phyloP scores from a whole-genome alignment of 2,329 filamentous ascomycete genomes.

The Seiridium cupressi region DNA sequence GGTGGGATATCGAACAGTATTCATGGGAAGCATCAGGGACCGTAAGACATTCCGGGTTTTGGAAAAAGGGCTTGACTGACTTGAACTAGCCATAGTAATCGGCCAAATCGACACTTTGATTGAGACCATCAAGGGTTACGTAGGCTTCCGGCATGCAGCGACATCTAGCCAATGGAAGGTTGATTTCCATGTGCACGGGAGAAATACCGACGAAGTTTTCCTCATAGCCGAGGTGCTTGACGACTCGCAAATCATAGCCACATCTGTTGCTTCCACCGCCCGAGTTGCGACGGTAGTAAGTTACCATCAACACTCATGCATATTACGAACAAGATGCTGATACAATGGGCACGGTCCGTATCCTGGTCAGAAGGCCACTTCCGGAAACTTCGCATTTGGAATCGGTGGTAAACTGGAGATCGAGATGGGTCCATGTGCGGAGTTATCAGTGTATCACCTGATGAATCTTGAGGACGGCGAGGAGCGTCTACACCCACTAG shows the following conservation, averaged over 20 bases:
- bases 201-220: constrained; percentile 40
- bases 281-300: constrained; percentile 35
- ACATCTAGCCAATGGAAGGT: constrained; percentile 30
- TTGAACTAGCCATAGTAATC: constrained; percentile 37
- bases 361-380: constrained; percentile 47
- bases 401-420: constrained; percentile 36
- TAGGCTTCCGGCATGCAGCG: constrained; percentile 15
- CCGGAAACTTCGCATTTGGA: constrained; percentile 47
- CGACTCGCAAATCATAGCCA: constrained; percentile 41
- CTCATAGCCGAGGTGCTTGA: constrained; percentile 47
- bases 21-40: constrained; percentile 44
- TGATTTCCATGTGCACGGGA: constrained; percentile 44
- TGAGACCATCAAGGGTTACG: constrained; percentile 26
- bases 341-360: constrained; percentile 40
- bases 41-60: constrained; percentile 18
- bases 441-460: constrained; percentile 49
- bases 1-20: constrained; percentile 42
- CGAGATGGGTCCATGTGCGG: constrained; percentile 35
- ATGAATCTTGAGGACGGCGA: constrained; percentile 36
- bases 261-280: constrained; percentile 37
- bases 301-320: neutral
- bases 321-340: neutral
- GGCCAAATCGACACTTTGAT: constrained; percentile 35
- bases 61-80: constrained; percentile 1
- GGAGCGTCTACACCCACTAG: constrained; percentile 10